Percentiles rank a stretch among this genome's conserved stretches.
These are phyloP conservation scores for Globisporangium ultimum DNA, from an alignment of 352 stramenopile species.

Conservation along the genomic window DNA sequence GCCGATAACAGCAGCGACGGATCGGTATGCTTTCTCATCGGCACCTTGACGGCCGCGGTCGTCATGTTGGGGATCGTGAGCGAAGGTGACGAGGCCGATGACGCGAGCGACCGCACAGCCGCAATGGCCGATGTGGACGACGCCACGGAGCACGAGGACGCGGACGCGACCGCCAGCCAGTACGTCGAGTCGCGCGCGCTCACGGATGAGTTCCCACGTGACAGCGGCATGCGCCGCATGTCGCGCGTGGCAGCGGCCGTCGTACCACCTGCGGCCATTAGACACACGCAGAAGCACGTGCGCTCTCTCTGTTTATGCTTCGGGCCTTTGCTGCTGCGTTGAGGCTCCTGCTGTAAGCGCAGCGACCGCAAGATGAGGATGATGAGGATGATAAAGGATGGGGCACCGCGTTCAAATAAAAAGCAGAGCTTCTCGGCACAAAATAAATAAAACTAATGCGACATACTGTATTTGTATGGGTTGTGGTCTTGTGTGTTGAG, in stretches of 20 bases:
- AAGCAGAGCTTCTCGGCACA: too few species aligned
- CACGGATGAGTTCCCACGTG: conserved; percentile 32
- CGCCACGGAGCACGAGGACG: conserved; percentile 16
- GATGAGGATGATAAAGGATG: too few species aligned
- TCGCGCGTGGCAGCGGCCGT: conserved; percentile 1
- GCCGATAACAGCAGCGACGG: background rate
- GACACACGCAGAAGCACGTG: background rate
- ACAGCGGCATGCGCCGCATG: conserved; percentile 15
- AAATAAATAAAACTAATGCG: too few species aligned
- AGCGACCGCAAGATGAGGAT: too few species aligned
- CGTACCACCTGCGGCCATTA: background rate
- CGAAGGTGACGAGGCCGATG: background rate
- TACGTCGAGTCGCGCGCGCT: conserved; percentile 67
- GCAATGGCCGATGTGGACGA: too few species aligned
- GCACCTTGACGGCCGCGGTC: too few species aligned
- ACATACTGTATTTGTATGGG: too few species aligned
- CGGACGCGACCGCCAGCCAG: conserved; percentile 49
- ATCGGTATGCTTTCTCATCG: too few species aligned
- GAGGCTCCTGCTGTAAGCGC: too few species aligned
- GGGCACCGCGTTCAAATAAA: too few species aligned
- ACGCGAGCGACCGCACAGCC: conserved; percentile 12
- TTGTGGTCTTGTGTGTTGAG: too few species aligned
- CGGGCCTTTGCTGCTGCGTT: background rate
- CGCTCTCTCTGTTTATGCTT: conserved; percentile 1
- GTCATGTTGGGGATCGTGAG: too few species aligned